These are phyloP conservation scores for Lippia alba DNA, from an alignment of 305 asterid species.

Conservation along the genomic window DNA sequence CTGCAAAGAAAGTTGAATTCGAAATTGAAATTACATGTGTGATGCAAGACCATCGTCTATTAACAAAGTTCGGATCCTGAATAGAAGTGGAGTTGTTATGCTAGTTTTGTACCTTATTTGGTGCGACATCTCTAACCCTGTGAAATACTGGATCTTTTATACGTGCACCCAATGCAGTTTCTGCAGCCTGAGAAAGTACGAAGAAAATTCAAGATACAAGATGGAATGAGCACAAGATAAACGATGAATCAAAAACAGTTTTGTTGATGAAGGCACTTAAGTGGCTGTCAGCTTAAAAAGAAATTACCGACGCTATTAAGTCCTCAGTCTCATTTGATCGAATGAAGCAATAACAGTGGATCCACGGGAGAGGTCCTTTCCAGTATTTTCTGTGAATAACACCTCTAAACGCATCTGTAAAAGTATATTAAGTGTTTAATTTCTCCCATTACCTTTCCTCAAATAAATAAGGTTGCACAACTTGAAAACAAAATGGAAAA, in stretches of 20 bases:
- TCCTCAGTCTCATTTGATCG: constrained; percentile 73
- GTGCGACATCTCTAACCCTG: constrained; percentile 89
- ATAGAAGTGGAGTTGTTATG: background rate
- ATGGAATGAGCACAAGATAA: constrained; percentile 23
- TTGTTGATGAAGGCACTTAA: background rate
- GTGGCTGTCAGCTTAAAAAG: constrained; percentile 6
- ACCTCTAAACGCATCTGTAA: constrained; percentile 75
- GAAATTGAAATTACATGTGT: constrained; percentile 15
- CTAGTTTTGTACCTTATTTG: constrained; percentile 71
- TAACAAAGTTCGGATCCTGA: background rate
- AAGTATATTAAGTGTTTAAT: constrained; percentile 29
- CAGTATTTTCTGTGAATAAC: constrained; percentile 65
- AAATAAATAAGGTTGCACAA: background rate
- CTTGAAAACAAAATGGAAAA: constrained; percentile 6
- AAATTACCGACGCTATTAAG: constrained; percentile 60
- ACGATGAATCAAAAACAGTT: background rate
- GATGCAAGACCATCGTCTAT: too few species aligned
- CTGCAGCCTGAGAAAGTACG: constrained; percentile 63
- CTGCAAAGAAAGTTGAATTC: constrained; percentile 45
- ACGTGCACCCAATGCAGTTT: constrained; percentile 67
- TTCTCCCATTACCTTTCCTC: constrained; percentile 17
- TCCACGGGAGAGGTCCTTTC: constrained; percentile 87
- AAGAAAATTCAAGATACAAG: constrained; percentile 20
- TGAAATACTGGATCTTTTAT: constrained; percentile 65
- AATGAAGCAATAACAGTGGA: constrained; percentile 95